Evolutionary conservation across 2,329 filamentous ascomycete species (phyloP).

Genomic region (Rhinocladiella mackenziei): DNA sequence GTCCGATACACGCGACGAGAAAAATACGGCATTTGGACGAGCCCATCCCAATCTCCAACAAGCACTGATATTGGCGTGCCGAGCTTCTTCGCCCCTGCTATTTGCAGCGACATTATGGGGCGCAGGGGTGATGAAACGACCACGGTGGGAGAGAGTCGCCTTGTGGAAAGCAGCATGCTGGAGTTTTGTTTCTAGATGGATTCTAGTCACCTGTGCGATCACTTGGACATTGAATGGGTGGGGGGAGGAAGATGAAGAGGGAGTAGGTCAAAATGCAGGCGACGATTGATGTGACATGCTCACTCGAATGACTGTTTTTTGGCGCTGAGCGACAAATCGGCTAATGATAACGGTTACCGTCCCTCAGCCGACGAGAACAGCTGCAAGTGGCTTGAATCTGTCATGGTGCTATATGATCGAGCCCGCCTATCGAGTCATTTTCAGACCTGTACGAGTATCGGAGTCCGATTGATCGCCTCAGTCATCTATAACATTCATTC

Average conservation of each 20-base stretch:
- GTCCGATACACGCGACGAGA: not conserved
- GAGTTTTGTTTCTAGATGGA: slow-evolving; percentile 21
- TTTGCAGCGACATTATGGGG: slow-evolving; percentile 13
- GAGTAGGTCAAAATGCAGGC: not conserved
- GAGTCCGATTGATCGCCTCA: no score
- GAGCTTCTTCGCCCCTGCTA: slow-evolving; percentile 16
- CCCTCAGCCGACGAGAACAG: no score
- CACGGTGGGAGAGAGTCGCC: slow-evolving; percentile 15
- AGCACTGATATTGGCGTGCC: slow-evolving; percentile 11
- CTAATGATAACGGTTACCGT: no score
- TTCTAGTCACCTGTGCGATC: slow-evolving; percentile 22
- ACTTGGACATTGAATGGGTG: slow-evolving; percentile 22
- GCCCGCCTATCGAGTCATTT: no score
- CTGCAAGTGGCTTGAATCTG: no score
- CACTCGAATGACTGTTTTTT: no score
- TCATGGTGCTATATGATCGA: no score
- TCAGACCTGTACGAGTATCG: no score
- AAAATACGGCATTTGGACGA: slow-evolving; percentile 17
- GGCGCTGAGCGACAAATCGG: no score
- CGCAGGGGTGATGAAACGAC: slow-evolving; percentile 18
- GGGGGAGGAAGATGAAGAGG: slow-evolving; percentile 6
- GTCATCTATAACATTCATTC: no score
- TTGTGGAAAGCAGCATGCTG: slow-evolving; percentile 18
- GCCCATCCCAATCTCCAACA: slow-evolving; percentile 17
- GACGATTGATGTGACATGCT: no score